These are phyloP conservation scores for Cryptococcus wingfieldii DNA, from an alignment of 1,284 basidiomycete species.

Conservation along the genomic window DNA sequence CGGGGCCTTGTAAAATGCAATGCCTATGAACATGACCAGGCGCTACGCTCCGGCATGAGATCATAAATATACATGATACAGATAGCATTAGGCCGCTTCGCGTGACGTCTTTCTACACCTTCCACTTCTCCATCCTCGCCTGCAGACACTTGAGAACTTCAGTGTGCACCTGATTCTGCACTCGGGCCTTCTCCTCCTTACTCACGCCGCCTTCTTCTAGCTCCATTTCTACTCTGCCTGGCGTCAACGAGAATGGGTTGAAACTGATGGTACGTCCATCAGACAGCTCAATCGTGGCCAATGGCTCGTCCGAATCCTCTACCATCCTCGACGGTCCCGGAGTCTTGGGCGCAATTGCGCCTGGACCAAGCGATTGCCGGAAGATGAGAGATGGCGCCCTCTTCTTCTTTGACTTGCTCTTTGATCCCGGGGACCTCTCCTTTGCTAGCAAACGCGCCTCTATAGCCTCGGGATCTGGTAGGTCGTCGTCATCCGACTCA, in stretches of 20 bases:
- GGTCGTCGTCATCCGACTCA: constrained; percentile 22
- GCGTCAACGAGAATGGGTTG: constrained; percentile 32
- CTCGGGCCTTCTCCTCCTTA: constrained; percentile 26
- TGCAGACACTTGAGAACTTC: constrained; percentile 29
- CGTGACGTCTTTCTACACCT: neutral
- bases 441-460: constrained; percentile 29
- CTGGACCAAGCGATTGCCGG: constrained; percentile 26
- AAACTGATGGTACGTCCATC: constrained; percentile 37
- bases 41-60: neutral
- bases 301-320: constrained; percentile 1
- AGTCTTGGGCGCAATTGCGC: neutral
- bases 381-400: constrained; percentile 37
- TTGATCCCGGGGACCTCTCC: constrained; percentile 3
- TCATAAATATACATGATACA: no score
- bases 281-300: constrained; percentile 21
- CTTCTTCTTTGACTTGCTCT: constrained; percentile 14
- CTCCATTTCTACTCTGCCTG: constrained; percentile 34
- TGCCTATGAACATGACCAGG: neutral
- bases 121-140: constrained; percentile 36
- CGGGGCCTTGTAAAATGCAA: neutral
- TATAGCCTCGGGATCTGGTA: constrained; percentile 42
- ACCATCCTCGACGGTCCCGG: neutral
- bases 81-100: neutral
- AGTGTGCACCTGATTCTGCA: constrained; percentile 22
- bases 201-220: constrained; percentile 29